Percentiles rank a stretch among this genome's conserved stretches.
These are phyloP conservation scores for Tripterygium wilfordii DNA, from an alignment of 177 flowering plant species.

Conservation along the genomic window DNA sequence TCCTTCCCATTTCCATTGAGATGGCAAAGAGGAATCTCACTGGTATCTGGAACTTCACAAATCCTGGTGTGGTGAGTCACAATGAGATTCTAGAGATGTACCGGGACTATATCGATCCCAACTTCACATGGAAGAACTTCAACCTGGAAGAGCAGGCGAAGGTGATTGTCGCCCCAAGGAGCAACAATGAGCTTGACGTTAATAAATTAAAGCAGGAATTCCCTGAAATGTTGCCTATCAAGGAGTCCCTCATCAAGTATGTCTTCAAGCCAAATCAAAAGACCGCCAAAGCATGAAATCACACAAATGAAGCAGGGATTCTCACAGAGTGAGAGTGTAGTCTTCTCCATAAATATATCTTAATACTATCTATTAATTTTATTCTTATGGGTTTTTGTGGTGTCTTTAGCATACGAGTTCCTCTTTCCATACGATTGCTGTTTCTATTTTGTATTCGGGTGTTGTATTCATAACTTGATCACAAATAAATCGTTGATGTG, in stretches of 20 bases:
- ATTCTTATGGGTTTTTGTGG: slow-evolving; percentile 6
- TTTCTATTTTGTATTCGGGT: slow-evolving; percentile 7
- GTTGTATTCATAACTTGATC: slow-evolving; percentile 10
- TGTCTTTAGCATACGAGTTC: background rate
- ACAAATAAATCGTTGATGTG: slow-evolving; percentile 25
- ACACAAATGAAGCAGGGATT: background rate
- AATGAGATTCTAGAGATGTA: slow-evolving; percentile 88
- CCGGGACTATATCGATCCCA: slow-evolving; percentile 62
- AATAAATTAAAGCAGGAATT: slow-evolving; percentile 66
- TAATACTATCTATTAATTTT: no score
- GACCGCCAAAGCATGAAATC: slow-evolving; percentile 25
- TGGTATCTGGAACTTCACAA: slow-evolving; percentile 87
- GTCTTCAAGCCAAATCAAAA: slow-evolving; percentile 83
- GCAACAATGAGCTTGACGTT: slow-evolving; percentile 85
- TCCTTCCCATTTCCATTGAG: slow-evolving; percentile 80
- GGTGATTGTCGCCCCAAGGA: slow-evolving; percentile 84
- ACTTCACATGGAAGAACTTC: slow-evolving; percentile 81
- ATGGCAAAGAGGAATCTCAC: slow-evolving; percentile 87
- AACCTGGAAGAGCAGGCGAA: slow-evolving; percentile 86
- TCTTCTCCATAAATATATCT: background rate
- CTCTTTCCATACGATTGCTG: slow-evolving; percentile 8
- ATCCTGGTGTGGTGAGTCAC: slow-evolving; percentile 91
- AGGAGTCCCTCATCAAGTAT: slow-evolving; percentile 68
- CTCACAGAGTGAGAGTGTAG: background rate
- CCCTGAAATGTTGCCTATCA: slow-evolving; percentile 68